A percentile compares a stretch with the other conserved stretches of the same genome.
Evolutionary conservation across 441 rosid species (phyloP).

Genomic region (Adansonia gregorii): DNA sequence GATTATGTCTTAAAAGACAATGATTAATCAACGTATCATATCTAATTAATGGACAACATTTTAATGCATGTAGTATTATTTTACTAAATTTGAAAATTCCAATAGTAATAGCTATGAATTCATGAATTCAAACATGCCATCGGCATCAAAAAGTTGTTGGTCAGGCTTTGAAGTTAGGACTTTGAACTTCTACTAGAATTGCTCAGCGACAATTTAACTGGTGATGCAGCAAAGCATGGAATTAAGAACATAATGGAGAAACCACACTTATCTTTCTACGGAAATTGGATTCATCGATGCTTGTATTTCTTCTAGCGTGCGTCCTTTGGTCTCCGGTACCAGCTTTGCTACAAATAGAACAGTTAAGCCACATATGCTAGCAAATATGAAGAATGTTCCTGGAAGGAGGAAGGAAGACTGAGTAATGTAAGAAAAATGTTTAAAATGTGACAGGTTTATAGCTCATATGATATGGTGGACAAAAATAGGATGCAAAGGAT

Average conservation of each 20-base stretch:
- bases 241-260: not conserved
- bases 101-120: not conserved
- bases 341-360: conserved; percentile 48
- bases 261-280: conserved; percentile 3
- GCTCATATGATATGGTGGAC: not conserved
- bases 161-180: not conserved
- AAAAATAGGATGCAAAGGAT: not conserved
- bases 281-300: conserved; percentile 49
- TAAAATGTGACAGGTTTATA: not conserved
- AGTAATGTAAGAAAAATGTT: not conserved
- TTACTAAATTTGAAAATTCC: not conserved
- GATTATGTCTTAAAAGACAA: not conserved
- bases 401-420: not conserved
- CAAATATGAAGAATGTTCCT: conserved; percentile 49
- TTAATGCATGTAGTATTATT: not conserved
- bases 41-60: too few relatives aligned
- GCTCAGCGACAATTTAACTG: not conserved
- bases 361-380: conserved; percentile 36
- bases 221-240: not conserved
- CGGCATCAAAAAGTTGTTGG: too few relatives aligned
- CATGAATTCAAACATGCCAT: not conserved
- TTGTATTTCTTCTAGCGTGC: conserved; percentile 52
- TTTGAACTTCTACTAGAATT: conserved; percentile 4
- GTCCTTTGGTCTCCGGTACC: conserved; percentile 55
- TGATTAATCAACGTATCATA: not conserved